Percentiles rank a stretch among this genome's conserved stretches.
These are phyloP conservation scores for Zopfochytrium polystomum DNA, from an alignment of 371 early-diverging fungal genomes.

Conservation along the genomic window DNA sequence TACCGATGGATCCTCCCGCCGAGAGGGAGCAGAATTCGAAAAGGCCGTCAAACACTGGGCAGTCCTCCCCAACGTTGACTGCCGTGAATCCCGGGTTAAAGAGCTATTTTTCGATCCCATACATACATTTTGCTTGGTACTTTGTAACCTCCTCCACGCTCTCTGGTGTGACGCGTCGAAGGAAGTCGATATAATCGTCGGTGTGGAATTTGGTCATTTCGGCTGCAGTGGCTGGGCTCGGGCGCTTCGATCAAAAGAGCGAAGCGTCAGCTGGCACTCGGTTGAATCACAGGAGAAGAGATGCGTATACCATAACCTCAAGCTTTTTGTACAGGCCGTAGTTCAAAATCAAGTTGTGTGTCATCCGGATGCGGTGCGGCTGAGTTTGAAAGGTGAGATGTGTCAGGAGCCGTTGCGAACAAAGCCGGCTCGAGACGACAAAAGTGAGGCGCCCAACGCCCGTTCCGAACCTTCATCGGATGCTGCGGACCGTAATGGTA, in stretches of 20 bases:
- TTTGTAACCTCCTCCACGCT: constrained; percentile 75
- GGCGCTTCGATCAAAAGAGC: constrained; percentile 52
- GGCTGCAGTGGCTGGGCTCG: constrained; percentile 79
- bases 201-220: constrained; percentile 99
- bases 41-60: constrained; percentile 85
- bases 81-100: no score
- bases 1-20: constrained; percentile 93
- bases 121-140: constrained; percentile 63
- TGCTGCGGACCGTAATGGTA: constrained; percentile 71
- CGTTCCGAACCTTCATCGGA: constrained; percentile 86
- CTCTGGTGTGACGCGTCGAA: constrained; percentile 83
- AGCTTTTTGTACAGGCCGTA: constrained; percentile 95
- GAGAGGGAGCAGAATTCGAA: constrained; percentile 94
- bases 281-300: not conserved
- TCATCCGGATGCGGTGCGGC: constrained; percentile 98
- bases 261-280: not conserved
- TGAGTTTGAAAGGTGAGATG: constrained; percentile 7
- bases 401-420: not conserved
- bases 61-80: constrained; percentile 74
- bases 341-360: constrained; percentile 93
- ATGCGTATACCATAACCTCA: constrained; percentile 63
- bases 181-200: constrained; percentile 87
- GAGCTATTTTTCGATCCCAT: no score
- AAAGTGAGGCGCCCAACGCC: not conserved
- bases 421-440: not conserved